Percentiles rank a stretch among this genome's conserved stretches.
Evolutionary conservation across 2,329 filamentous ascomycete species (phyloP).

Genomic region (Penicillium concentricum): DNA sequence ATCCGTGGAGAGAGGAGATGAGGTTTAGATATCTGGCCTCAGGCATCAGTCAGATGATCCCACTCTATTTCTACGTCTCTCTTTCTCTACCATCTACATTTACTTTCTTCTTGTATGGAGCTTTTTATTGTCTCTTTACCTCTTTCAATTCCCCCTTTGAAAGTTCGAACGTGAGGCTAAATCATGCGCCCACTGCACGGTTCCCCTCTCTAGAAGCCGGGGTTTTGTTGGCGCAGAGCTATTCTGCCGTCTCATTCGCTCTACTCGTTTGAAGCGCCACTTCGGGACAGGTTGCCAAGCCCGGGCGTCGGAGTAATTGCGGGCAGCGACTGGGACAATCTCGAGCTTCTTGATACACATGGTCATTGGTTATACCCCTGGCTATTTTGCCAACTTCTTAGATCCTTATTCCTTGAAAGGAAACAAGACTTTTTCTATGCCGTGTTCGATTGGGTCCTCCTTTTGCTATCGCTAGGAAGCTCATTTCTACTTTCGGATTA

Average conservation of each 20-base stretch:
- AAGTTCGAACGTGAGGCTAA: not conserved
- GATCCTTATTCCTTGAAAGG: not conserved
- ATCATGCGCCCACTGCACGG: not conserved
- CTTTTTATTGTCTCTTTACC: not conserved
- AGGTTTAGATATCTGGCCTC: not conserved
- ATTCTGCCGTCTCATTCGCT: not conserved
- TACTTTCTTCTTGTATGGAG: not conserved
- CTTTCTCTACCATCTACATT: not conserved
- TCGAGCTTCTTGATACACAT: not conserved
- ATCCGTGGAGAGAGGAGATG: not conserved
- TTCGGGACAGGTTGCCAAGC: conserved; percentile 5
- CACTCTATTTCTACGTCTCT: not conserved
- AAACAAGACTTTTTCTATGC: not conserved
- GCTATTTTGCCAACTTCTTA: not conserved
- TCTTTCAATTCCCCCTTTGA: not conserved
- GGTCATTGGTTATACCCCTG: not conserved
- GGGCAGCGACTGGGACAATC: not conserved
- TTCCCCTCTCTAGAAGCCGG: conserved; percentile 1
- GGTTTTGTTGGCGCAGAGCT: not conserved
- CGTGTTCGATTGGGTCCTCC: not conserved
- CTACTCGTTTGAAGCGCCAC: not conserved
- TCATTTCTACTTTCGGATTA: not conserved
- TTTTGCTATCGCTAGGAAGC: not conserved
- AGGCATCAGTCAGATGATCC: conserved; percentile 9
- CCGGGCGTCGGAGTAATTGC: not conserved